Base-by-base conservation (phyloP, 768 basidiomycete species). In the Saitozyma podzolica region DNA sequence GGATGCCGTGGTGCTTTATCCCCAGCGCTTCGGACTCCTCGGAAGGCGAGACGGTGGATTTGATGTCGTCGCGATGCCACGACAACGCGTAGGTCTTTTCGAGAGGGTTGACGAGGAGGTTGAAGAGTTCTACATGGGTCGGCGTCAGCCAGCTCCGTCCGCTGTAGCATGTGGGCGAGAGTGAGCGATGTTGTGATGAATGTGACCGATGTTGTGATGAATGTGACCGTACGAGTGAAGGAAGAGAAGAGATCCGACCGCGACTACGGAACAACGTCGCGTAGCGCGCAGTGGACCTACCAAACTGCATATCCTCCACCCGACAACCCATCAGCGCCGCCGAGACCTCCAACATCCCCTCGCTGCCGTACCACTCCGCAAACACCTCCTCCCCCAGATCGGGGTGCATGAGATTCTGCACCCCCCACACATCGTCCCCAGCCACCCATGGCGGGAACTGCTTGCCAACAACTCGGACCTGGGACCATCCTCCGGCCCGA, bases 361-460 rank as follows among this genome's bases (percentile, higher is more conserved):
- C 80, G 7, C 84, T 85, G 11, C 87, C 86, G 68, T 90, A 91
- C 87, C 88, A 90, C 61, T 80, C 80, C 39, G 83, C 83, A 61
- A 90, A 90, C 16, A 70, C 81, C 0, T 83, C 81, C 69, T 89
- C 86, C 0, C 77, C 81, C 0, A 91, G 82, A 40, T 83, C 85
- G 0, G 89, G 89, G 69, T 90, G 89, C 90, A 91, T 90, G 50
- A 88, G 76, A 64, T 90, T 88, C 67, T 90, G 89, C 1, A 90
- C 85, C 1, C 89, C 90, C 89, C 89, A 90, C 0, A 87, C 85
- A 76, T 91, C 89, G 56, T 85, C 78, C 47, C 68, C 81, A 40
- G 83, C 78, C 56, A 83, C 86, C 67, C 83, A 90, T 0, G 89
- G 89, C 3, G 89, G 89, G 64, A 90, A 91, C 74, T 89, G 88